Conservation (phyloP, 345 rosid genomes). For the Populus ilicifolia region DNA sequence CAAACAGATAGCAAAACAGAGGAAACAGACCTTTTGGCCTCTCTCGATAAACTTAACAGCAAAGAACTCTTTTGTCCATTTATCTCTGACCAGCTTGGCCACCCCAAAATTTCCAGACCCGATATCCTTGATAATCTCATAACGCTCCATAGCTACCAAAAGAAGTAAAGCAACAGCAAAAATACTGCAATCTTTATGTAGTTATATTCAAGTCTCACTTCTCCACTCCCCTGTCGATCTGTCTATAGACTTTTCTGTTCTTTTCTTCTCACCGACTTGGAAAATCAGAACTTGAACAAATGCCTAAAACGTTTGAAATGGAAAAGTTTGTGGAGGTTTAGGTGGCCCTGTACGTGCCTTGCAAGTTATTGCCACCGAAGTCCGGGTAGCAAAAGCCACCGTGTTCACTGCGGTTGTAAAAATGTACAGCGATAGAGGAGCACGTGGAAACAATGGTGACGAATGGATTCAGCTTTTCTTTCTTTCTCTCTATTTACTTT, state of each 20-base stretch:
- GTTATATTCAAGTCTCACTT: neutral
- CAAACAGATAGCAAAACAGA: neutral
- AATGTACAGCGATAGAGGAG: neutral
- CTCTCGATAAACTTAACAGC: slow-evolving; percentile 83
- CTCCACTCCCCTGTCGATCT: neutral
- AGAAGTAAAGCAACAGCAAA: neutral
- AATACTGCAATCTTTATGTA: neutral
- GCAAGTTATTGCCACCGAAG: neutral
- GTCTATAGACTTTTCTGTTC: neutral
- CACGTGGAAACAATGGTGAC: slow-evolving; percentile 5
- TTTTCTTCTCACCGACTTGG: neutral
- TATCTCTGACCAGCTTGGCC: slow-evolving; percentile 73
- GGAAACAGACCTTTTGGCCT: slow-evolving; percentile 64
- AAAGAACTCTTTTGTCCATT: slow-evolving; percentile 49
- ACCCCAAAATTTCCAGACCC: slow-evolving; percentile 93
- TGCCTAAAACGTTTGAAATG: neutral
- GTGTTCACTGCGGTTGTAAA: neutral
- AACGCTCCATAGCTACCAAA: slow-evolving; percentile 55
- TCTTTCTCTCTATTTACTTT: neutral
- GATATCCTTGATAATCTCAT: slow-evolving; percentile 71
- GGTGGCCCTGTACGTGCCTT: neutral
- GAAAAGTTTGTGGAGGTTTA: neutral
- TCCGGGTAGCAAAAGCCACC: neutral
- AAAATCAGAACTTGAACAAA: neutral
- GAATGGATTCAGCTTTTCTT: neutral